Percentiles rank a stretch among this genome's conserved stretches.
These are phyloP conservation scores for Helicocarpus griseus DNA, from an alignment of 2,329 filamentous ascomycete species.

Conservation along the genomic window DNA sequence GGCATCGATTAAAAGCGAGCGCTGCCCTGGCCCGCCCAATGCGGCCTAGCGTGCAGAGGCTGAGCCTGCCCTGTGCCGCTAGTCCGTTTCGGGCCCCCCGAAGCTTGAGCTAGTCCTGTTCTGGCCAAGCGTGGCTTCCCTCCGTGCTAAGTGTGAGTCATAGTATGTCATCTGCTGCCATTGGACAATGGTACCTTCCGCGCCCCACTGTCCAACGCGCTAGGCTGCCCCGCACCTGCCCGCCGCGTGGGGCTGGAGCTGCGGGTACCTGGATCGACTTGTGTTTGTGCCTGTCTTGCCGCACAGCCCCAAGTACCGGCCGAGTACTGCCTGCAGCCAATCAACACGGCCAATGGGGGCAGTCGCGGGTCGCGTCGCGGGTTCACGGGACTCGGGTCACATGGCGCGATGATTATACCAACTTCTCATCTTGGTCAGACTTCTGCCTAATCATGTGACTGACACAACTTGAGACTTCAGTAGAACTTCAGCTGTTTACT, in stretches of 20 bases:
- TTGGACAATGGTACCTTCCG: constrained; percentile 17
- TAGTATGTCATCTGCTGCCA: constrained; percentile 11
- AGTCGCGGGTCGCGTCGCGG: background rate
- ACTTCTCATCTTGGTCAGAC: too few species aligned
- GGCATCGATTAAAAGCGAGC: constrained; percentile 26
- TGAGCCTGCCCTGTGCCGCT: constrained; percentile 12
- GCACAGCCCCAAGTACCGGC: background rate
- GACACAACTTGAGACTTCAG: too few species aligned
- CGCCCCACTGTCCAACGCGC: background rate
- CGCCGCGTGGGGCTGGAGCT: background rate
- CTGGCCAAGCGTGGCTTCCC: constrained; percentile 6
- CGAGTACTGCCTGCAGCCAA: background rate
- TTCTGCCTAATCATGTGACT: too few species aligned
- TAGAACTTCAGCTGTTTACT: too few species aligned
- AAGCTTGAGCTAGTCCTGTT: constrained; percentile 8
- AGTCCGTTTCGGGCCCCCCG: constrained; percentile 20
- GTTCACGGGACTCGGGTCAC: background rate
- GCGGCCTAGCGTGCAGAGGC: constrained; percentile 4
- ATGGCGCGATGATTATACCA: too few species aligned
- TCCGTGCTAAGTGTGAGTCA: constrained; percentile 31
- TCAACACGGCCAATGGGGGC: background rate
- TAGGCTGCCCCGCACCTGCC: background rate
- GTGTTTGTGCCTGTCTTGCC: background rate
- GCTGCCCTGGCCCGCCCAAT: constrained; percentile 10
- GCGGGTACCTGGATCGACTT: constrained; percentile 1